Evolutionary conservation across 2,329 filamentous ascomycete species (phyloP).

Genomic region (Bipolaris sorokiniana): DNA sequence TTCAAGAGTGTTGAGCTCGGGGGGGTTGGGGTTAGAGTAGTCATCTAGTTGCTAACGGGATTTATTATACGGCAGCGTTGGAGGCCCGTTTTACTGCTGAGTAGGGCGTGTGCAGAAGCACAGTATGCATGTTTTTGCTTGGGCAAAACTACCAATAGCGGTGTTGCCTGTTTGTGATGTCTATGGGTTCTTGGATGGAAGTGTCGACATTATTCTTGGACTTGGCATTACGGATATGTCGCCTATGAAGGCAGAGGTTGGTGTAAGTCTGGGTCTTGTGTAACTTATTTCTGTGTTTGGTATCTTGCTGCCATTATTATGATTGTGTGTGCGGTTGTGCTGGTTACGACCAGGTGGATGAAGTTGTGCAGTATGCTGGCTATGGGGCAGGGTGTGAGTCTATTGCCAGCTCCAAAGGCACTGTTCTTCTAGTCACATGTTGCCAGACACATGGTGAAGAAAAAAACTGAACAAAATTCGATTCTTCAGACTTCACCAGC

Average conservation of each 20-base stretch:
- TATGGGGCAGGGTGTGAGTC: neutral
- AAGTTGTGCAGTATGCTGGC: neutral
- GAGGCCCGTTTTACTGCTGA: neutral
- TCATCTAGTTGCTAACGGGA: too few relatives aligned
- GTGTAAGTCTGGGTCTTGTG: conserved; percentile 43
- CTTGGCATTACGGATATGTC: neutral
- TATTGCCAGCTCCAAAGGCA: neutral
- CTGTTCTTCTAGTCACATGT: neutral
- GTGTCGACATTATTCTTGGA: neutral
- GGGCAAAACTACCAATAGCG: too few relatives aligned
- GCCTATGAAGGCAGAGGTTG: neutral
- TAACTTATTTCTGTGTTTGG: conserved; percentile 53
- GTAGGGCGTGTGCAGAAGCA: too few relatives aligned
- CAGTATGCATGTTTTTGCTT: too few relatives aligned
- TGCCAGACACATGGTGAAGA: neutral
- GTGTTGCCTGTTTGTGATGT: neutral
- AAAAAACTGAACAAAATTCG: neutral
- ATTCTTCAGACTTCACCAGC: neutral
- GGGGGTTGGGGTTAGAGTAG: too few relatives aligned
- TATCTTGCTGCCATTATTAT: conserved; percentile 37
- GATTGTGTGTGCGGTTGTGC: neutral
- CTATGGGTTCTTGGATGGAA: neutral
- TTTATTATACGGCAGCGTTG: neutral
- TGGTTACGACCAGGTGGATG: neutral
- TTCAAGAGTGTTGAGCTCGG: too few relatives aligned